Base-by-base conservation (phyloP, 371 early-diverging fungal species). In the Blastocladiella emersonii region DNA sequence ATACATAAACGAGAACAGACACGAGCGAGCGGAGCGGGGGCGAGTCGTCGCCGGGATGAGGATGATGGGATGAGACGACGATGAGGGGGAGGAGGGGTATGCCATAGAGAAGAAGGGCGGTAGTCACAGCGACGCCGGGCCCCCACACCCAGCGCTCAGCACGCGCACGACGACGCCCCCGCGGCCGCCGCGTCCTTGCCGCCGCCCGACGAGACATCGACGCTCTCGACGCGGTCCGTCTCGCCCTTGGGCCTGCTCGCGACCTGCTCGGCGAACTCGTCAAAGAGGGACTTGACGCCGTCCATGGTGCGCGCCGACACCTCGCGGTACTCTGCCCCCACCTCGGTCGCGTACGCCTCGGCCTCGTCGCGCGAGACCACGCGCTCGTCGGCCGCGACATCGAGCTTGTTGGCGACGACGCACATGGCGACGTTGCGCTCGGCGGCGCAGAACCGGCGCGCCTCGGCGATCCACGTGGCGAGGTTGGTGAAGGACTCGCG, bases 321-420 rank as follows among this genome's bases (percentile, higher is more conserved):
- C 32, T 51, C 53, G 23, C 53, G 53, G 53, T 51, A 51, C 53
- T 51, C 53, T 1, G 53, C 53, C 30, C 25, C 53, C 1, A 12
- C 77, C 65, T 84, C 80, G 62, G 83, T 79, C 17, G 96, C 96
- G 68, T 89, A 86, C 10, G 83, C 90, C 53, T 84, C 83, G 23
- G 95, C 98, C 70, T 98, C 96, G 70, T 88, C 83, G 65, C 85
- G 76, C 27, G 86, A 72, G 37, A 98, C 95, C 48, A 83, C 86
- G 45, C 95, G 78, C 63, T 84, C 82, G 21, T n/a, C 62, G 23
- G 25, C 2, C 37, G 82, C 89, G 81, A 91, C 92, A 73, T 98
- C 98, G 39, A 91, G 85, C 74, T 98, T 98, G 76, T 98, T 98
- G 56, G 96, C 98, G 23, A 98, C 90, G 71, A 98, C 85, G 53